These are phyloP conservation scores for Diaporthe ilicicola DNA, from an alignment of 2,329 filamentous ascomycete genomes.

Conservation along the genomic window DNA sequence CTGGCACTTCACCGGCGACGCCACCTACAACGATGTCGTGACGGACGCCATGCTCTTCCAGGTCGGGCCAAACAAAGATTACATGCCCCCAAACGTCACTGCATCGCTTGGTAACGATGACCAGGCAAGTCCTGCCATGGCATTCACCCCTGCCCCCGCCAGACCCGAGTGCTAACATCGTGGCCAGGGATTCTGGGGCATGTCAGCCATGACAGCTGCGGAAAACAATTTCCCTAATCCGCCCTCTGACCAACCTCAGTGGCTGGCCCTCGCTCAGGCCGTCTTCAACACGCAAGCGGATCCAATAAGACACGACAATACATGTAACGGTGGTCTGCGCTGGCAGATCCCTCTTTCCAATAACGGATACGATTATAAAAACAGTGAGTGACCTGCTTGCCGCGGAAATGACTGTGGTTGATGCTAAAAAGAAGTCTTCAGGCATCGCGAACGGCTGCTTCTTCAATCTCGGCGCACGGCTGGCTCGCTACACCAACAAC, in stretches of 20 bases:
- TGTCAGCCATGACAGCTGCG: constrained; percentile 75
- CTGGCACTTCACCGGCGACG: constrained; percentile 73
- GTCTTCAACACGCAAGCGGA: constrained; percentile 81
- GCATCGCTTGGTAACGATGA: constrained; percentile 77
- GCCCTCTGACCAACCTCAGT: constrained; percentile 64
- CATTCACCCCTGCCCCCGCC: not conserved
- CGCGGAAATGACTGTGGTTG: not conserved
- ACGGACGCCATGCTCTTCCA: constrained; percentile 70
- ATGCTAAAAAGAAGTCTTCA: constrained; percentile 22
- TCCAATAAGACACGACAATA: constrained; percentile 72
- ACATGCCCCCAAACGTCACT: constrained; percentile 80
- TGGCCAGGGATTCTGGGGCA: constrained; percentile 72
- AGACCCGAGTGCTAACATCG: not conserved
- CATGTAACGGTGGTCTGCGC: constrained; percentile 78
- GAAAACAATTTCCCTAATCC: constrained; percentile 74
- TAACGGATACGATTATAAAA: constrained; percentile 77
- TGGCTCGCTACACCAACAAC: constrained; percentile 79
- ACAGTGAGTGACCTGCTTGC: constrained; percentile 40
- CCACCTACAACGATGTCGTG: constrained; percentile 67
- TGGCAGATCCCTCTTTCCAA: constrained; percentile 91
- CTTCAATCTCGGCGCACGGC: constrained; percentile 63
- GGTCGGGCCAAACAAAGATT: constrained; percentile 75
- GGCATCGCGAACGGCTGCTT: constrained; percentile 59
- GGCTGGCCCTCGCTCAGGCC: constrained; percentile 77
- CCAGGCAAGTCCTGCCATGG: constrained; percentile 51